Conservation (phyloP, 305 asterid species). For the Ajuga reptans region DNA sequence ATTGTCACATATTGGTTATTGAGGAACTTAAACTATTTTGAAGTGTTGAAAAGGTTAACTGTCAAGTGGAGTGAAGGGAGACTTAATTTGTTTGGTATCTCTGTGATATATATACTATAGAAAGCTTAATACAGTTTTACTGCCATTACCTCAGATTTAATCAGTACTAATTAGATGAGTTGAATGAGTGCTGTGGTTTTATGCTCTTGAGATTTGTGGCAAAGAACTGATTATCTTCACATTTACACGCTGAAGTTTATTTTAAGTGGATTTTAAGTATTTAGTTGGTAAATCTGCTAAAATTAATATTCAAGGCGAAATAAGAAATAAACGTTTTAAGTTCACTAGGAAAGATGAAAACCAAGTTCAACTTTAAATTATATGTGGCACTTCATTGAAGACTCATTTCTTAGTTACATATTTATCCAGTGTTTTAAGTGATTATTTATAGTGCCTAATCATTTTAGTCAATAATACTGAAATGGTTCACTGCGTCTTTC, state of each 20-base stretch:
- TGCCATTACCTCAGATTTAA: background rate
- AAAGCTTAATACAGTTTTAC: background rate
- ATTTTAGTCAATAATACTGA: background rate
- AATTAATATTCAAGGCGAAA: background rate
- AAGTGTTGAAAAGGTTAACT: background rate
- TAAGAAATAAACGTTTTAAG: background rate
- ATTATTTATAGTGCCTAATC: background rate
- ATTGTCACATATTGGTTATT: constrained; percentile 2
- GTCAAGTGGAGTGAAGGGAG: background rate
- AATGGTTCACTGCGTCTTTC: background rate
- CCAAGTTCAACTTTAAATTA: background rate
- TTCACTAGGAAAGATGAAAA: background rate
- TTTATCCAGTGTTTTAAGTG: background rate
- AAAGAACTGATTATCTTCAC: constrained; percentile 10
- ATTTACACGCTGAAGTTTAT: constrained; percentile 18
- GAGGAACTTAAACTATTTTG: background rate
- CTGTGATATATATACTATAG: background rate
- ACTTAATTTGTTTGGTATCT: constrained; percentile 1
- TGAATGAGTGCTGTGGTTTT: background rate
- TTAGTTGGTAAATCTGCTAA: background rate
- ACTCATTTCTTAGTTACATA: background rate
- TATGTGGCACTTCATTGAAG: background rate
- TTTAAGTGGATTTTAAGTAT: constrained; percentile 2
- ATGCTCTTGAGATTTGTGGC: background rate
- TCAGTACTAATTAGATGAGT: background rate